These are phyloP conservation scores for Suhomyces yuchorum DNA, from an alignment of 1,139 yeast species.

Conservation along the genomic window DNA sequence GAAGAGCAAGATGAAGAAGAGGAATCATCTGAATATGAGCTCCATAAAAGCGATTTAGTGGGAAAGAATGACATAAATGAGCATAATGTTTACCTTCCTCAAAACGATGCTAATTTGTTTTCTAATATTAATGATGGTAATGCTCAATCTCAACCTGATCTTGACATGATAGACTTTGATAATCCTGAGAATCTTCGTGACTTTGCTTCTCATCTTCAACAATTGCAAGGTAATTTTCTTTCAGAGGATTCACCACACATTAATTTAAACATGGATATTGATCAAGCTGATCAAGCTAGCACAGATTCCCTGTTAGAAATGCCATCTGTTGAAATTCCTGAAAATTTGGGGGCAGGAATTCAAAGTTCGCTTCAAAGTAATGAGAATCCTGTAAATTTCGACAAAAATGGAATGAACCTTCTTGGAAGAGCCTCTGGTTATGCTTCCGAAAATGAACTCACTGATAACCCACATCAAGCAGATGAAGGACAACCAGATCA, in stretches of 20 bases:
- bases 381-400: neutral
- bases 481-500: slow-evolving; percentile 8
- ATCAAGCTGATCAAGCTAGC: neutral
- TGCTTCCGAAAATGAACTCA: slow-evolving; percentile 25
- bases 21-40: too few relatives aligned
- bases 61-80: neutral
- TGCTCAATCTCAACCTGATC: neutral
- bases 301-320: neutral
- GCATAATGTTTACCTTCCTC: neutral
- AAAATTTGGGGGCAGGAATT: neutral
- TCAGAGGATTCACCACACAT: neutral
- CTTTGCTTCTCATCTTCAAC: slow-evolving; percentile 15
- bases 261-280: neutral
- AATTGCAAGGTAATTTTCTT: neutral
- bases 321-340: neutral
- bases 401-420: neutral
- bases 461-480: slow-evolving; percentile 8
- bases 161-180: neutral
- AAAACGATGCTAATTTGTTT: neutral
- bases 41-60: neutral
- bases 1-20: too few relatives aligned
- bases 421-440: slow-evolving; percentile 20
- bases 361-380: neutral
- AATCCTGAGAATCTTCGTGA: slow-evolving; percentile 7
- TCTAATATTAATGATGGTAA: neutral